A percentile compares a stretch with the other conserved stretches of the same genome.
Conservation (phyloP, 345 rosid genomes). For the Gossypium anomalum region DNA sequence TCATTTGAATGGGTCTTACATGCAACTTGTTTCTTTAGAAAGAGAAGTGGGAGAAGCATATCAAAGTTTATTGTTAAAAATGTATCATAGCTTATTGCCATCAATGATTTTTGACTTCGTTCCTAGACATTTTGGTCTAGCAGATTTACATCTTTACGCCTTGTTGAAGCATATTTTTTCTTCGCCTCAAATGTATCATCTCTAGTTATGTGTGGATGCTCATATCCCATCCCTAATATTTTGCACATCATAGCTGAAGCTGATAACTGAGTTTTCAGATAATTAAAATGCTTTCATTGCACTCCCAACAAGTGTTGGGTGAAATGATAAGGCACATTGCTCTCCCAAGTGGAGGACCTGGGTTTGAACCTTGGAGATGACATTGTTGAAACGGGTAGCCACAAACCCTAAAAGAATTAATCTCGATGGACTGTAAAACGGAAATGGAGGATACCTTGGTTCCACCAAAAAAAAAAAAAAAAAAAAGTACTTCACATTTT, state of each 20-base stretch:
- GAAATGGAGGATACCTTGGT: too few species aligned
- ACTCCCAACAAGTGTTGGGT: too few species aligned
- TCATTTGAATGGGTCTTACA: background rate
- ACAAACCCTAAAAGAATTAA: too few species aligned
- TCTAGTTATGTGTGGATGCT: background rate
- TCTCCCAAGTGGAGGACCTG: too few species aligned
- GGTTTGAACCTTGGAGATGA: too few species aligned
- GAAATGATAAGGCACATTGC: too few species aligned
- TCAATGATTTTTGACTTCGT: background rate
- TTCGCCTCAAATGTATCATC: background rate
- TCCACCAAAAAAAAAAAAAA: too few species aligned
- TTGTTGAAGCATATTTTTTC: background rate
- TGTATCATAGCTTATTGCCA: background rate
- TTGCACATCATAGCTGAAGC: constrained; percentile 4
- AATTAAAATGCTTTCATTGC: background rate
- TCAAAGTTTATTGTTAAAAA: background rate
- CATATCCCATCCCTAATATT: background rate
- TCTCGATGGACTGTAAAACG: too few species aligned
- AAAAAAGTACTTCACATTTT: background rate
- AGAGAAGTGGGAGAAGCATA: background rate
- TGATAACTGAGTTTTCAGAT: background rate
- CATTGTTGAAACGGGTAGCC: too few species aligned
- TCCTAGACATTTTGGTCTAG: background rate
- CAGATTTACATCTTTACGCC: background rate
- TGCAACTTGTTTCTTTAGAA: background rate